Percentiles rank a stretch among this genome's conserved stretches.
Evolutionary conservation across 2,329 filamentous ascomycete species (phyloP).

Genomic region (Achaetomium macrosporum): DNA sequence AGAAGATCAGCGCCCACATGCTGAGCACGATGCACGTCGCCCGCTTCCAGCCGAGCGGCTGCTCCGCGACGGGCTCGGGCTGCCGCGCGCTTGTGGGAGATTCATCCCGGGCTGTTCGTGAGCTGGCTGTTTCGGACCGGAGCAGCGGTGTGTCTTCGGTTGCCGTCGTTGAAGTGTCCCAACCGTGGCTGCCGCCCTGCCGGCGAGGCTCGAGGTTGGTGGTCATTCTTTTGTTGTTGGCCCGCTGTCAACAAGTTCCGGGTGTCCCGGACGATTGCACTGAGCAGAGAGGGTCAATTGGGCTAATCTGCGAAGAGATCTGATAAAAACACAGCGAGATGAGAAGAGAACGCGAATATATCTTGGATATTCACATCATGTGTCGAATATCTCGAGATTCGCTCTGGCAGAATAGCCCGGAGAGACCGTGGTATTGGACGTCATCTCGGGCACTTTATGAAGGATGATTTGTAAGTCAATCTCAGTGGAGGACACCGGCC

Average conservation of each 20-base stretch:
- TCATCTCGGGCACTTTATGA: constrained; percentile 6
- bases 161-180: constrained; percentile 21
- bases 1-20: constrained; percentile 52
- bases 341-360: not conserved
- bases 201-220: constrained; percentile 2
- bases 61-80: constrained; percentile 13
- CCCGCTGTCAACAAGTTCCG: not conserved
- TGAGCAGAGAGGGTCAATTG: not conserved
- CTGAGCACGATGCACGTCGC: constrained; percentile 45
- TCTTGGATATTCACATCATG: not conserved
- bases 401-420: not conserved
- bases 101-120: constrained; percentile 19
- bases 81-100: constrained; percentile 7
- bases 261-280: not conserved
- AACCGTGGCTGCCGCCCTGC: constrained; percentile 8
- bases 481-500: not conserved
- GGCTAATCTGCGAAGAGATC: not conserved
- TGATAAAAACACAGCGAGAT: not conserved
- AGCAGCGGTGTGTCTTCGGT: constrained; percentile 29
- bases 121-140: constrained; percentile 22
- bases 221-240: not conserved
- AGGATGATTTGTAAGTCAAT: constrained; percentile 15
- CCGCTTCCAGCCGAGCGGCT: constrained; percentile 29
- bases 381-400: not conserved
- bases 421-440: not conserved